Evolutionary conservation across 2,329 filamentous ascomycete species (phyloP).

Genomic region (Trichoderma asperellum): DNA sequence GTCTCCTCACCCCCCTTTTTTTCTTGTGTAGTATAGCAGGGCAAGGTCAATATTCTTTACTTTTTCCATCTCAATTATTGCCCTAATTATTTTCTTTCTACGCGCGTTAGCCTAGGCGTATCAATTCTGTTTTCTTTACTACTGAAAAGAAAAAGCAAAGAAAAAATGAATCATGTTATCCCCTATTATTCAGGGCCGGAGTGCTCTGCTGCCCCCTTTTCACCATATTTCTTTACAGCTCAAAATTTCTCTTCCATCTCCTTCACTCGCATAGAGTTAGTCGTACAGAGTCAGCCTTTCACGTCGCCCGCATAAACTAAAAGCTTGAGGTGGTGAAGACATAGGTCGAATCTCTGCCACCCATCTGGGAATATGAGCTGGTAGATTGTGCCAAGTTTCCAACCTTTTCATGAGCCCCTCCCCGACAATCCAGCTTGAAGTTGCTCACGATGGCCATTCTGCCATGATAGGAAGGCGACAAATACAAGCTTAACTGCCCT

Average conservation of each 20-base stretch:
- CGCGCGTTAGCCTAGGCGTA: conserved; percentile 15
- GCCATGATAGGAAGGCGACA: background rate
- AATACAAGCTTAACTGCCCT: background rate
- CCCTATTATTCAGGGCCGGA: background rate
- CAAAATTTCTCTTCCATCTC: background rate
- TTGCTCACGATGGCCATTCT: background rate
- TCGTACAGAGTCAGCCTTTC: background rate
- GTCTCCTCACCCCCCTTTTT: background rate
- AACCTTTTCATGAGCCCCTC: background rate
- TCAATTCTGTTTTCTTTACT: background rate
- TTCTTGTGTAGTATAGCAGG: background rate
- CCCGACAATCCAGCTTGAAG: background rate
- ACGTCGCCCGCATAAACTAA: background rate
- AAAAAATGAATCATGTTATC: background rate
- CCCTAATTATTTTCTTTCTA: background rate
- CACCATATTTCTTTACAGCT: background rate
- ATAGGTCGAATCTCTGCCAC: background rate
- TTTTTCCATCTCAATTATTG: background rate
- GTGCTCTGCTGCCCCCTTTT: background rate
- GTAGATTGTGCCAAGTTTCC: background rate
- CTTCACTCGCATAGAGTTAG: background rate
- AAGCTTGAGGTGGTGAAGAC: background rate
- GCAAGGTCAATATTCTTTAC: background rate
- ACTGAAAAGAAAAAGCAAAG: no score
- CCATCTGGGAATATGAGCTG: background rate